Conservation (phyloP, 1,139 yeast genomes). For the Blastobotrys buckinghamii region DNA sequence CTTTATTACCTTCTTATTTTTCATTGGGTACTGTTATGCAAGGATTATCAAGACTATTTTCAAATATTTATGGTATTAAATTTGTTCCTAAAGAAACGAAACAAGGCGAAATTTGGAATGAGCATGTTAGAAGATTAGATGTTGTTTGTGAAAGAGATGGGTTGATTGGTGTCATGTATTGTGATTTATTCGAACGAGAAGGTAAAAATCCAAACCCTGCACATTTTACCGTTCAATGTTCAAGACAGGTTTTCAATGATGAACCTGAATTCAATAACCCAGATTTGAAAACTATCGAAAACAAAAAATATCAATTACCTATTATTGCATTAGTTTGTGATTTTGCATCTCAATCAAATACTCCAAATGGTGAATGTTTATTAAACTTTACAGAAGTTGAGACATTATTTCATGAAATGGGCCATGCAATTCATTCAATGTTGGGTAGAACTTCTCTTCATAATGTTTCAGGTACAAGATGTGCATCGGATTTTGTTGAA, state of each 20-base stretch:
- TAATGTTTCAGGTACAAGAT: slow-evolving; percentile 90
- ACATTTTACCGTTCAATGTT: slow-evolving; percentile 95
- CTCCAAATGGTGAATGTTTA: slow-evolving; percentile 36
- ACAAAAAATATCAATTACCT: slow-evolving; percentile 67
- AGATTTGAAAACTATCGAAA: slow-evolving; percentile 21
- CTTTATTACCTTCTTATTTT: slow-evolving; percentile 43
- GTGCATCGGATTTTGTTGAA: slow-evolving; percentile 95
- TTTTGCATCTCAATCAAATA: slow-evolving; percentile 36
- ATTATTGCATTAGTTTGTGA: slow-evolving; percentile 87
- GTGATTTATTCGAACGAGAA: slow-evolving; percentile 57
- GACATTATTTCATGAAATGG: slow-evolving; percentile 96
- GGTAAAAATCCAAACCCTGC: slow-evolving; percentile 74
- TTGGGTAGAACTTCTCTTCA: slow-evolving; percentile 84
- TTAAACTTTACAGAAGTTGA: slow-evolving; percentile 77
- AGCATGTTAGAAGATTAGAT: slow-evolving; percentile 77
- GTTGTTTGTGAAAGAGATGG: slow-evolving; percentile 60
- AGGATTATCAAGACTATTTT: slow-evolving; percentile 71
- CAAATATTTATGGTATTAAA: slow-evolving; percentile 66
- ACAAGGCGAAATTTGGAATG: slow-evolving; percentile 84
- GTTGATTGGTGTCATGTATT: slow-evolving; percentile 56
- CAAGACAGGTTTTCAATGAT: slow-evolving; percentile 61
- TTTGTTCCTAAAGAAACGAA: slow-evolving; percentile 60
- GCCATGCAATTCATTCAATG: slow-evolving; percentile 99
- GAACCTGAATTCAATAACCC: slow-evolving; percentile 28
- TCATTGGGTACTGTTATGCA: slow-evolving; percentile 84